Percentiles rank a stretch among this genome's conserved stretches.
phyloP scores from a whole-genome alignment of 257 asterid genomes.

The Capsicum baccatum region DNA sequence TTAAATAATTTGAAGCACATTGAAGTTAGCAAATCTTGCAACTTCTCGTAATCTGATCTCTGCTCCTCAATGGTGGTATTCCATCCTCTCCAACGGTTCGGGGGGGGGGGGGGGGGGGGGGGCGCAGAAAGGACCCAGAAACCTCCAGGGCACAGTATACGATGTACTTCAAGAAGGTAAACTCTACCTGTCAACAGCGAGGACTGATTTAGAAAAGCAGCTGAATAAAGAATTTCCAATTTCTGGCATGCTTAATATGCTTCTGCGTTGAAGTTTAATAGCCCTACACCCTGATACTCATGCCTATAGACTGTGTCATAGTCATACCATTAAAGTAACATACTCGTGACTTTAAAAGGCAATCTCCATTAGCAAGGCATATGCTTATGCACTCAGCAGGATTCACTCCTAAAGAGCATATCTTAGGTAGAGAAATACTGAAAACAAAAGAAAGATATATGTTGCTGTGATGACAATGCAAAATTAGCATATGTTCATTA shows the following conservation, averaged over 20 bases:
- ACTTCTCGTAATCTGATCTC: slow-evolving; percentile 77
- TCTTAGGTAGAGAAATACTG: not conserved
- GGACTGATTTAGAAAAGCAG: not conserved
- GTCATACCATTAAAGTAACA: not conserved
- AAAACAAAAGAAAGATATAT: not conserved
- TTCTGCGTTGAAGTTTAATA: too few species aligned
- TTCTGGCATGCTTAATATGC: not conserved
- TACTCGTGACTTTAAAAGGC: not conserved
- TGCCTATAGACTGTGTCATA: not conserved
- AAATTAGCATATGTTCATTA: not conserved
- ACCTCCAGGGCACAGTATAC: slow-evolving; percentile 96
- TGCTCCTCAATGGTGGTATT: slow-evolving; percentile 91
- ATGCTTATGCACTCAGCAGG: not conserved
- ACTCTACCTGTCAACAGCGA: slow-evolving; percentile 79
- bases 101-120: slow-evolving; percentile 81
- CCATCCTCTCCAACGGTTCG: slow-evolving; percentile 95
- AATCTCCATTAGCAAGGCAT: not conserved
- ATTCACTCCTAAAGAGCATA: not conserved
- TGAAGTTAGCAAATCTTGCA: slow-evolving; percentile 81
- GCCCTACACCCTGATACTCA: too few species aligned
- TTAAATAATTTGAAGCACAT: slow-evolving; percentile 88
- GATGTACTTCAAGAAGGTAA: slow-evolving; percentile 87
- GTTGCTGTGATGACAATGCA: not conserved
- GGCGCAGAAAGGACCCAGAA: slow-evolving; percentile 94
- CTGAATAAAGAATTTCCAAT: slow-evolving; percentile 1